phyloP scores from a whole-genome alignment of 2,329 filamentous ascomycete species.

The Fusarium palustre region DNA sequence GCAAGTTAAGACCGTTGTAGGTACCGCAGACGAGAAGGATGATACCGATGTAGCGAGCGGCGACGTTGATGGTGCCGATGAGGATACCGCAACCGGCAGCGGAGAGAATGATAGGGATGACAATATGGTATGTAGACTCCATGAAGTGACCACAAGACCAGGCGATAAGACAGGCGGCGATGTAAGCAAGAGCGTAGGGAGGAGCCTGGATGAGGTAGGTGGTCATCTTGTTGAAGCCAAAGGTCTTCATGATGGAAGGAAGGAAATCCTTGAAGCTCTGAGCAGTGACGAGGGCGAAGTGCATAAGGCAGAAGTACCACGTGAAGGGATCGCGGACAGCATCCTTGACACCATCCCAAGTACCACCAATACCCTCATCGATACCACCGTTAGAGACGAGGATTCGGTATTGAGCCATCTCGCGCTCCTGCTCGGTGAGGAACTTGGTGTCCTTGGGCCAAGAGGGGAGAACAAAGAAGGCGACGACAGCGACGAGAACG shows the following conservation, averaged over 20 bases:
- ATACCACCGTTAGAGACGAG: slow-evolving; percentile 52
- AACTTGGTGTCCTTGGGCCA: slow-evolving; percentile 50
- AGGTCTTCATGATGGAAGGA: slow-evolving; percentile 53
- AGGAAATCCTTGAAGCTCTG: slow-evolving; percentile 58
- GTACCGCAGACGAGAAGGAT: slow-evolving; percentile 55
- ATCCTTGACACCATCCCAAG: slow-evolving; percentile 53
- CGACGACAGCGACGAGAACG: slow-evolving; percentile 50
- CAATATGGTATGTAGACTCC: slow-evolving; percentile 57
- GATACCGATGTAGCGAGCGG: slow-evolving; percentile 57
- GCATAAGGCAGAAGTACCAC: slow-evolving; percentile 54
- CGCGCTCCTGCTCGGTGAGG: slow-evolving; percentile 53
- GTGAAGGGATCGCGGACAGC: slow-evolving; percentile 54
- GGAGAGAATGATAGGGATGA: slow-evolving; percentile 53
- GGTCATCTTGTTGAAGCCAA: slow-evolving; percentile 47
- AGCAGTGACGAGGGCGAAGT: slow-evolving; percentile 59
- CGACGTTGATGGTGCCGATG: slow-evolving; percentile 56
- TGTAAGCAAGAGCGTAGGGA: slow-evolving; percentile 57
- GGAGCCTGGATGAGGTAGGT: slow-evolving; percentile 58
- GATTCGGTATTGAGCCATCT: slow-evolving; percentile 54
- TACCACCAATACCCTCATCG: slow-evolving; percentile 54
- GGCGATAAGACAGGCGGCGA: slow-evolving; percentile 54
- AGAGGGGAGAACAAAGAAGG: slow-evolving; percentile 52
- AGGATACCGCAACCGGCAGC: slow-evolving; percentile 56
- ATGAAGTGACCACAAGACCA: slow-evolving; percentile 55
- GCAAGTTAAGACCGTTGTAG: slow-evolving; percentile 56